Evolutionary conservation across 805 yeast species (phyloP), one percentile per base, ranked within the genome.

Genomic region (Zygosaccharomyces bisporus): DNA sequence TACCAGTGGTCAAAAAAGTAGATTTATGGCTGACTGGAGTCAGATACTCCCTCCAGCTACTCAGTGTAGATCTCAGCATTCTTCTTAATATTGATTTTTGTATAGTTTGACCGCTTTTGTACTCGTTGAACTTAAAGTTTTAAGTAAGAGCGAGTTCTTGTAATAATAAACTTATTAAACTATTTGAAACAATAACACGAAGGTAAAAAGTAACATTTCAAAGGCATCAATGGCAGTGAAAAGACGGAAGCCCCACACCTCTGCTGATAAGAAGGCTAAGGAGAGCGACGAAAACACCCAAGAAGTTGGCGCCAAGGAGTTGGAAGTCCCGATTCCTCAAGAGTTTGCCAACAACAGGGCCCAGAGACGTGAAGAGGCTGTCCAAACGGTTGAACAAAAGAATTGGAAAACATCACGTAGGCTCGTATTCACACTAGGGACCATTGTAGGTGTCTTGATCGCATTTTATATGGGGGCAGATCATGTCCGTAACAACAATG

Each of bases 21-120:
- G 97, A 89, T n/a, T 71, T 77, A 64, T 90, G 87, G 34, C 83
- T 76, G 2, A 91, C 81, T 1, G 99, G 99, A 2, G 99, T 91
- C 44, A 93, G 70, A 59, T 90, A 91, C 64, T 93, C 99, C 54
- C 98, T 76, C 69, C 90, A 75, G 6, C 89, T 82, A 46, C 93
- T 82, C 49, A 89, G 68, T 17, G 85, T 83, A 29, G 95, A 86
- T 60, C 95, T 77, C 27, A 86, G 54, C 77, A 74, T 27, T 13
- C 31, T 27, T 27, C 10, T 27, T n/a, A 10, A 21, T n/a, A 19
- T 23, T 6, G 20, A 17, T 17, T 21, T 34, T 34, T n/a, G n/a
- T 20, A 13, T 19, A 14, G 27, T 39, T 34, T 34, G 17, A 34
- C 31, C 10, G 14, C 17, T 39, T 29, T 18, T 18, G 34, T 18